Evolutionary conservation across 2,329 filamentous ascomycete species (phyloP).

Genomic region (Drechslerella stenobrocha): DNA sequence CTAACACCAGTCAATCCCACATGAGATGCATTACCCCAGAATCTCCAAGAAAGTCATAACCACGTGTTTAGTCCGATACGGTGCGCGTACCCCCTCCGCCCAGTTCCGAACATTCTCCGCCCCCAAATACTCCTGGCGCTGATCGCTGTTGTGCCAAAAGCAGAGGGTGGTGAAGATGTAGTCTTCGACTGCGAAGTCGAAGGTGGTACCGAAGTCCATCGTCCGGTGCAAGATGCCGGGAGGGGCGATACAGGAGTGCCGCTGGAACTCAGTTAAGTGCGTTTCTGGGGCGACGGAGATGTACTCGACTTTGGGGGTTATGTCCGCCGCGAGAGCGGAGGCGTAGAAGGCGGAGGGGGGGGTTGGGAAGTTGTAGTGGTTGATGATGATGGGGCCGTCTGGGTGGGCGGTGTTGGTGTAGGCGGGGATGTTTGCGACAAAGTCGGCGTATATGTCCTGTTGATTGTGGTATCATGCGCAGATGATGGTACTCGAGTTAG

Average conservation of each 20-base stretch:
- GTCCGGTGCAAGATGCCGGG: background rate
- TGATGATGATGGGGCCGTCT: constrained; percentile 8
- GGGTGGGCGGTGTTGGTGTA: constrained; percentile 7
- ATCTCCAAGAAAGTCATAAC: too few species aligned
- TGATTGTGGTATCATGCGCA: too few species aligned
- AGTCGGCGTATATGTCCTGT: constrained; percentile 5
- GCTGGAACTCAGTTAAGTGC: too few species aligned
- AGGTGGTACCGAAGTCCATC: background rate
- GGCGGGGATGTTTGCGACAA: constrained; percentile 8
- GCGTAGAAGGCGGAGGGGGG: constrained; percentile 3
- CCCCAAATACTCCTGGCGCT: constrained; percentile 1
- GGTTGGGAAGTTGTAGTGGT: constrained; percentile 23
- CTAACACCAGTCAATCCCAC: too few species aligned
- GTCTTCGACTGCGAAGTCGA: constrained; percentile 9
- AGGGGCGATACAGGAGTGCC: too few species aligned
- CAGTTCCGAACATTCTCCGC: constrained; percentile 9
- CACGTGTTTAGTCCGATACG: too few species aligned
- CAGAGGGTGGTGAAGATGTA: background rate
- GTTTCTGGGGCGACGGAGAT: background rate
- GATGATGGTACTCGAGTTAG: too few species aligned
- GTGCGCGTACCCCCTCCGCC: too few species aligned
- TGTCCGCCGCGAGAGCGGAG: background rate
- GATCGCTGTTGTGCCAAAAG: constrained; percentile 8
- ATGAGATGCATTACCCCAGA: background rate
- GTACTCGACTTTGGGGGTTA: constrained; percentile 22